These are phyloP conservation scores for Vitis hybrid DNA, from an alignment of 177 flowering plant genomes.

Conservation along the genomic window DNA sequence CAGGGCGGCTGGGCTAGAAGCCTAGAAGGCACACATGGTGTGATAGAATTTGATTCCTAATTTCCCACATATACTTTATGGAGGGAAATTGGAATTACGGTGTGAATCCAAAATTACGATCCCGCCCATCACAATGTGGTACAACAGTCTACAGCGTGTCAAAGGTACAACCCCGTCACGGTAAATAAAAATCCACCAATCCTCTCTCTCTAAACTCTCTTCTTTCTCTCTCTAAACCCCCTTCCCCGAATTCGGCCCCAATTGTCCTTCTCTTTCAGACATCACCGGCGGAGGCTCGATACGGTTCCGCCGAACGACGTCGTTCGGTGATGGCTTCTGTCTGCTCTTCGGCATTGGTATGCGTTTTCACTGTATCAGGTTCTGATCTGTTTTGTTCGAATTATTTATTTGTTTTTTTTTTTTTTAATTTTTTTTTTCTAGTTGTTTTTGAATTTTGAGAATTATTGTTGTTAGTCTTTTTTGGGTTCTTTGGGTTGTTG, in stretches of 20 bases:
- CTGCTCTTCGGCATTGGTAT: constrained; percentile 9
- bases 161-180: too few species aligned
- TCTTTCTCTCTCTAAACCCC: constrained; percentile 1
- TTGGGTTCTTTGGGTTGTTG: background rate
- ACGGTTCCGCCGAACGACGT: background rate
- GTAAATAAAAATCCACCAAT: background rate
- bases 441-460: background rate
- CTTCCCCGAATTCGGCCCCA: constrained; percentile 3
- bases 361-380: background rate
- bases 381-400: background rate
- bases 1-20: too few species aligned
- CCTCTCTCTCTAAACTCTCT: background rate
- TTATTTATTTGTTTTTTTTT: background rate
- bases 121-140: background rate
- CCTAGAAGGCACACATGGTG: too few species aligned
- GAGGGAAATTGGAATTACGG: constrained; percentile 18
- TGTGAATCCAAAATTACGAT: constrained; percentile 5
- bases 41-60: too few species aligned
- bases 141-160: background rate
- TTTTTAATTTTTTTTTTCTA: background rate
- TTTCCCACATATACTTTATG: background rate
- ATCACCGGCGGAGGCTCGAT: background rate
- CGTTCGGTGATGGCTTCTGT: background rate
- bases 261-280: background rate
- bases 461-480: background rate